A percentile compares a stretch with the other conserved stretches of the same genome.
These are phyloP conservation scores for Dalbergia oliveri DNA, from an alignment of 306 rosid species.

Conservation along the genomic window DNA sequence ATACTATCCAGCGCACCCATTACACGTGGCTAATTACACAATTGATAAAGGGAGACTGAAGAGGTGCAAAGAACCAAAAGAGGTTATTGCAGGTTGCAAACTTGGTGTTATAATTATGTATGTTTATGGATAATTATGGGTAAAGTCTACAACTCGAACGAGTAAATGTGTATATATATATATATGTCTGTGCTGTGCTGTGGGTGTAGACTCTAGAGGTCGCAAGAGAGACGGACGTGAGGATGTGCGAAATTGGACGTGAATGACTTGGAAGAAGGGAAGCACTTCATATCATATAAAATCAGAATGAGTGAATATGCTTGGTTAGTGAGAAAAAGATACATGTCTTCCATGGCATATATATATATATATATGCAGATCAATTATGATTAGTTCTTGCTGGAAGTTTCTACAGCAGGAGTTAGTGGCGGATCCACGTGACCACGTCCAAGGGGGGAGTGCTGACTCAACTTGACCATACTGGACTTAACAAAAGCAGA, in stretches of 20 bases:
- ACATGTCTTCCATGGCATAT: neutral
- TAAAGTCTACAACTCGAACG: no score
- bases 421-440: neutral
- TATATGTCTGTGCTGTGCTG: no score
- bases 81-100: no score
- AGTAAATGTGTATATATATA: no score
- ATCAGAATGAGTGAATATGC: neutral
- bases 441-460: neutral
- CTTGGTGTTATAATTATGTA: no score
- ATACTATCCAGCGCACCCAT: constrained; percentile 55
- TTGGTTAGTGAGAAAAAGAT: neutral
- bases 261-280: neutral
- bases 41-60: neutral
- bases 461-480: neutral
- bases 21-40: neutral
- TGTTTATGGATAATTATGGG: no score
- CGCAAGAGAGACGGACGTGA: no score
- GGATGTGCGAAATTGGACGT: no score
- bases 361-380: neutral
- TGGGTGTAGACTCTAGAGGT: no score
- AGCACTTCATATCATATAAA: neutral
- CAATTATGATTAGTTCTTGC: neutral
- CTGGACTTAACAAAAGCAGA: neutral
- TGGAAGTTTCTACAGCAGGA: constrained; percentile 14
- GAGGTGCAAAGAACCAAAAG: neutral